Evolutionary conservation across 495 filamentous ascomycete species (phyloP).

Genomic region (Cercophora scortea): DNA sequence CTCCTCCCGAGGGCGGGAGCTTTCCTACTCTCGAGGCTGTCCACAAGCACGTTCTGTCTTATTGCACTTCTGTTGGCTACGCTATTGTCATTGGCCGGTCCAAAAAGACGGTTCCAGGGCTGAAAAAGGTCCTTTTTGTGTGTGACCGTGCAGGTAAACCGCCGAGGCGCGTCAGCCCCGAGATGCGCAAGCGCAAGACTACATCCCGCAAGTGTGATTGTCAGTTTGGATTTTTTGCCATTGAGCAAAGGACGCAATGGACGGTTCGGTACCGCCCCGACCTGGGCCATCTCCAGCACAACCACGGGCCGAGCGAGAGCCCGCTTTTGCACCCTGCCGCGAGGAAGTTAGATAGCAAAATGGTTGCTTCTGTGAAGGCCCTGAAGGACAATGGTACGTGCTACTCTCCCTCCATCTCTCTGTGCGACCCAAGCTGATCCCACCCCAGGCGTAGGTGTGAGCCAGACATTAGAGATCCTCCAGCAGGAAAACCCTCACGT

Average conservation of each 20-base stretch:
- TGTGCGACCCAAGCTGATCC: slow-evolving; percentile 10
- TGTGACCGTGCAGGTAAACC: slow-evolving; percentile 50
- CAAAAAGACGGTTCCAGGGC: slow-evolving; percentile 48
- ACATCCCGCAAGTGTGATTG: slow-evolving; percentile 51
- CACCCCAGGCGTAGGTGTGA: slow-evolving; percentile 42
- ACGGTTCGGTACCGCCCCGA: slow-evolving; percentile 47
- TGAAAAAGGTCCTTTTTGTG: slow-evolving; percentile 52
- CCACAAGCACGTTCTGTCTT: slow-evolving; percentile 42
- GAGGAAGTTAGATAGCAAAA: slow-evolving; percentile 49
- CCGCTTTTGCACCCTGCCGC: slow-evolving; percentile 48
- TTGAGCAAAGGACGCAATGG: slow-evolving; percentile 51
- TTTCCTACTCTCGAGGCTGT: slow-evolving; percentile 48
- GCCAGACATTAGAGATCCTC: slow-evolving; percentile 47
- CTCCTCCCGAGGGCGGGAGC: slow-evolving; percentile 46
- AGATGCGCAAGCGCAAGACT: slow-evolving; percentile 47
- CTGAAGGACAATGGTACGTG: slow-evolving; percentile 47
- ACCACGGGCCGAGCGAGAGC: slow-evolving; percentile 50
- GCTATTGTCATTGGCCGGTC: slow-evolving; percentile 51
- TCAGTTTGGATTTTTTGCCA: slow-evolving; percentile 50
- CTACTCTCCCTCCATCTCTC: neutral
- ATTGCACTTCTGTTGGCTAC: slow-evolving; percentile 50
- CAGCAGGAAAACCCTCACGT: slow-evolving; percentile 48
- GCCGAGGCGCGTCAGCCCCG: slow-evolving; percentile 43
- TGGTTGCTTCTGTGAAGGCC: slow-evolving; percentile 48
- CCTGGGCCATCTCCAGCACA: slow-evolving; percentile 40